These are phyloP conservation scores for Gossypium thurberi DNA, from an alignment of 345 rosid genomes.

Conservation along the genomic window DNA sequence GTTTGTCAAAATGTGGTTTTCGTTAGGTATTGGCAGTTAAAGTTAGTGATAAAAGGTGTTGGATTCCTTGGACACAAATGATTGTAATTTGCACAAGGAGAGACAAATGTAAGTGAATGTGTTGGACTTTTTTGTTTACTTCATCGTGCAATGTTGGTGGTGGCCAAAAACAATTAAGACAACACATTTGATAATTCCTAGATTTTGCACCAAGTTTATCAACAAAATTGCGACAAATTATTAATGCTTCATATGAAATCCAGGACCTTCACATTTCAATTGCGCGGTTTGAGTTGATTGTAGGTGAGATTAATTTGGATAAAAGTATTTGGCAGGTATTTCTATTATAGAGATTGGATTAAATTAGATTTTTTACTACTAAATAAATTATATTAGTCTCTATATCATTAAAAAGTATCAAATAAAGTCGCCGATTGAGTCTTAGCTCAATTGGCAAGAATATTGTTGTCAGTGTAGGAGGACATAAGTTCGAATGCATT, in stretches of 20 bases:
- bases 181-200: constrained; percentile 7
- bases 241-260: neutral
- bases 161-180: constrained; percentile 18
- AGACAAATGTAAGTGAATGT: neutral
- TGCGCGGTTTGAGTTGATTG: too few relatives aligned
- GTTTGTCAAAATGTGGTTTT: neutral
- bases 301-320: too few relatives aligned
- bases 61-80: neutral
- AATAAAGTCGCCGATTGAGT: too few relatives aligned
- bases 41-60: neutral
- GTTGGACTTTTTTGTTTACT: neutral
- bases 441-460: too few relatives aligned
- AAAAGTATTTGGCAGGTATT: too few relatives aligned
- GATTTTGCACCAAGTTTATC: constrained; percentile 5
- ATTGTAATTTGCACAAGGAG: too few relatives aligned
- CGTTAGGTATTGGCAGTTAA: neutral
- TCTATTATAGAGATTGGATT: too few relatives aligned
- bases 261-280: neutral
- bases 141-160: constrained; percentile 19
- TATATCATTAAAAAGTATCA: too few relatives aligned
- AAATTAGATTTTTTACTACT: too few relatives aligned
- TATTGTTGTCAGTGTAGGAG: too few relatives aligned
- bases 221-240: constrained; percentile 11
- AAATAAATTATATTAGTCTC: too few relatives aligned
- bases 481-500: too few relatives aligned